A percentile compares a stretch with the other conserved stretches of the same genome.
Evolutionary conservation across 2,329 filamentous ascomycete genomes (phyloP).

Genomic region (Xylariaceae sp.): DNA sequence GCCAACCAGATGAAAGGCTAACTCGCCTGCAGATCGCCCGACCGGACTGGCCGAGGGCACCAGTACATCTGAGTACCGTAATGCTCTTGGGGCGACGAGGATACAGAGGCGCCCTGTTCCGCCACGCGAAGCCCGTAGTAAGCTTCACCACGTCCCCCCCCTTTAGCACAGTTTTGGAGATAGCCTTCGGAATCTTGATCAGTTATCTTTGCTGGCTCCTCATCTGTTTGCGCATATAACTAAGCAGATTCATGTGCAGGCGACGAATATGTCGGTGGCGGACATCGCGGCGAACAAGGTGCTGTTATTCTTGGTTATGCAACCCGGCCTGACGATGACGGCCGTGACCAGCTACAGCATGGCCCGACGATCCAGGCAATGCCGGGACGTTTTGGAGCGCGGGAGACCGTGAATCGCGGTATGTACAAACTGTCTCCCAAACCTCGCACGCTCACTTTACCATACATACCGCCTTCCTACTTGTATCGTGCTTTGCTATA

Average conservation of each 20-base stretch:
- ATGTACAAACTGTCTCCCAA: neutral
- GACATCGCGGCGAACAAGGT: constrained; percentile 1
- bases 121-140: constrained; percentile 11
- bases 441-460: neutral
- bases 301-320: too few relatives aligned
- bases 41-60: neutral
- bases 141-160: neutral
- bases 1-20: neutral
- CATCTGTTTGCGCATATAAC: neutral
- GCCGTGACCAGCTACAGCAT: too few relatives aligned
- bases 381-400: too few relatives aligned
- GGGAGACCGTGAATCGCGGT: neutral
- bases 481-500: neutral
- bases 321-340: too few relatives aligned
- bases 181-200: neutral
- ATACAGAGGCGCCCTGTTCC: neutral
- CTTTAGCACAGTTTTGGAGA: neutral
- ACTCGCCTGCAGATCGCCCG: neutral
- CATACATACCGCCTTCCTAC: neutral
- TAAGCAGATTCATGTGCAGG: constrained; percentile 1
- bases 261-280: constrained; percentile 3
- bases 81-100: too few relatives aligned
- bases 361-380: too few relatives aligned
- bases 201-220: neutral
- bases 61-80: too few relatives aligned